Evolutionary conservation across 352 stramenopile species (phyloP).

Genomic region (Globisporangium middletonii): DNA sequence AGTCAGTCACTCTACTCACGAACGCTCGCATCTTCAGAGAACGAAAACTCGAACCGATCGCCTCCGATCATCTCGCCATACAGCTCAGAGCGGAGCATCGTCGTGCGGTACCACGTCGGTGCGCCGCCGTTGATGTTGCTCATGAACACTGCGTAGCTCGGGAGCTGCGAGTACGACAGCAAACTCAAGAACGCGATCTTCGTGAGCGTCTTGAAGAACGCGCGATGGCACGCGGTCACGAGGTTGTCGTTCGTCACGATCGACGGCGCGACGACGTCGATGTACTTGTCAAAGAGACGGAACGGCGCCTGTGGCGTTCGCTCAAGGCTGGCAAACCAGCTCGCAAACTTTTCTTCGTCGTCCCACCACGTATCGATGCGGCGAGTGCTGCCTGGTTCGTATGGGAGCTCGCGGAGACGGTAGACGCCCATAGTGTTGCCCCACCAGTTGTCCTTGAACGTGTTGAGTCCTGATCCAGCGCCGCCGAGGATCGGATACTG

Average conservation of each 20-base stretch:
- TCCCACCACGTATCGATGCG: slow-evolving; percentile 24
- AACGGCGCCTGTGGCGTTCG: slow-evolving; percentile 16
- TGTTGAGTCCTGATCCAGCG: slow-evolving; percentile 25
- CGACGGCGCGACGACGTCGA: slow-evolving; percentile 18
- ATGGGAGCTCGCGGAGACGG: slow-evolving; percentile 21
- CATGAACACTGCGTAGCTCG: slow-evolving; percentile 29
- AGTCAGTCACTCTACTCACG: slow-evolving; percentile 12
- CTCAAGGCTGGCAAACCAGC: slow-evolving; percentile 27
- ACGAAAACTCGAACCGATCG: slow-evolving; percentile 16
- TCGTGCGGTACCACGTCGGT: slow-evolving; percentile 21
- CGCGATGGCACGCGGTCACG: slow-evolving; percentile 26
- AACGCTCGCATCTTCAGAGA: slow-evolving; percentile 1
- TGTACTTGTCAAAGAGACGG: slow-evolving; percentile 14
- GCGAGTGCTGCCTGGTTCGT: background rate
- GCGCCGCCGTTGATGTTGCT: slow-evolving; percentile 26
- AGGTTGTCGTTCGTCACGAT: slow-evolving; percentile 24
- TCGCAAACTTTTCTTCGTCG: slow-evolving; percentile 21
- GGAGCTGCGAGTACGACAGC: slow-evolving; percentile 12
- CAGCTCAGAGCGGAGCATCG: slow-evolving; percentile 13
- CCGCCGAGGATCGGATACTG: slow-evolving; percentile 19
- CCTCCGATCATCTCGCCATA: slow-evolving; percentile 22
- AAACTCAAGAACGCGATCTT: slow-evolving; percentile 29
- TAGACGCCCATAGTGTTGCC: slow-evolving; percentile 29
- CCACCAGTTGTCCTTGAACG: slow-evolving; percentile 26
- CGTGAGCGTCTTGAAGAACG: slow-evolving; percentile 28